phyloP scores from a whole-genome alignment of 1,284 basidiomycete species.

The Fomitopsis betulina region DNA sequence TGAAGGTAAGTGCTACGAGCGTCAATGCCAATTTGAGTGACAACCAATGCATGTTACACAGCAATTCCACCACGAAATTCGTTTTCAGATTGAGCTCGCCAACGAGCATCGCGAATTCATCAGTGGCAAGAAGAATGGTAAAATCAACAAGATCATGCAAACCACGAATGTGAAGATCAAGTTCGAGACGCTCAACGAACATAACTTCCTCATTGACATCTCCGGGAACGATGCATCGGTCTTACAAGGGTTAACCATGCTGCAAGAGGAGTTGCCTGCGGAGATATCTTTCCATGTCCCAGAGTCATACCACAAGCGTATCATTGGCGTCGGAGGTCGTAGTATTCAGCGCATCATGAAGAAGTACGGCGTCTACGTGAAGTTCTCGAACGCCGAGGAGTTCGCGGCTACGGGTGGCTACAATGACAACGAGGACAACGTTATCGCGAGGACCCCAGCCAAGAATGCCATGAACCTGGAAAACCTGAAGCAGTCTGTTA shows the following conservation, averaged over 20 bases:
- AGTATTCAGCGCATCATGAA: conserved; percentile 99
- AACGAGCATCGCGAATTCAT: conserved; percentile 99
- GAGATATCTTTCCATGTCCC: conserved; percentile 99
- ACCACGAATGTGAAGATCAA: conserved; percentile 96
- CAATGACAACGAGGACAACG: conserved; percentile 98
- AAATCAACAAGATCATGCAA: conserved; percentile 99
- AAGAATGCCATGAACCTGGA: conserved; percentile 97
- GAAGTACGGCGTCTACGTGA: conserved; percentile 98
- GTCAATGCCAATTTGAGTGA: neutral
- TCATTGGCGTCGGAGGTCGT: conserved; percentile 97
- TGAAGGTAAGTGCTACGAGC: conserved; percentile 64
- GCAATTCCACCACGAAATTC: conserved; percentile 93
- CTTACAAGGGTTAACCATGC: conserved; percentile 82
- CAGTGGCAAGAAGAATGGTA: conserved; percentile 96
- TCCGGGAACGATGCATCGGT: conserved; percentile 80
- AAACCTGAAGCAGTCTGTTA: conserved; percentile 93
- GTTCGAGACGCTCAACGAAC: conserved; percentile 98
- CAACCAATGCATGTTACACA: neutral
- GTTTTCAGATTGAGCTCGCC: conserved; percentile 97
- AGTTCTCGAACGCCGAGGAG: conserved; percentile 98
- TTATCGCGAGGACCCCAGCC: conserved; percentile 93
- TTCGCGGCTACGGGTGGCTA: conserved; percentile 94
- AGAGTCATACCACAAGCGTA: conserved; percentile 97
- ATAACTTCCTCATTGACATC: conserved; percentile 98
- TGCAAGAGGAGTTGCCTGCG: conserved; percentile 97